Evolutionary conservation across 2,329 filamentous ascomycete species (phyloP).

Genomic region (Trichoderma asperellum): DNA sequence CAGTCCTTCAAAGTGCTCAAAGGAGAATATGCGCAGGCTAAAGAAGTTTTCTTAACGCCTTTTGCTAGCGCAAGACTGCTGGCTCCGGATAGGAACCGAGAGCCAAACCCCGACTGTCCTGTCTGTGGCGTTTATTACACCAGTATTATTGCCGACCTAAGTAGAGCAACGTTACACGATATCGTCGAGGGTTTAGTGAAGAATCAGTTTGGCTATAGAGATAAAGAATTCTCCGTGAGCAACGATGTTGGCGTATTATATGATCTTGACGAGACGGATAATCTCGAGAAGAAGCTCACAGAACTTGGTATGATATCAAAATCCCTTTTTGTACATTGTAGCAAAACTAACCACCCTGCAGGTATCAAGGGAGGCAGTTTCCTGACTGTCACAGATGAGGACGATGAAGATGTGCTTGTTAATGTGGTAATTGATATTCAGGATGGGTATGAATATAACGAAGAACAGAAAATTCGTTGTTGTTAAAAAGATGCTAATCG

Average conservation of each 20-base stretch:
- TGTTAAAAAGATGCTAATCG: slow-evolving; percentile 36
- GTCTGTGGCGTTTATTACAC: slow-evolving; percentile 78
- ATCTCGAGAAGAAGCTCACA: slow-evolving; percentile 75
- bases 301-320: slow-evolving; percentile 64
- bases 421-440: slow-evolving; percentile 77
- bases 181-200: slow-evolving; percentile 77
- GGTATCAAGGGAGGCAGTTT: slow-evolving; percentile 74
- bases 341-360: slow-evolving; percentile 38
- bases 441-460: slow-evolving; percentile 55
- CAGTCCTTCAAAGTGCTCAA: slow-evolving; percentile 90
- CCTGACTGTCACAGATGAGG: slow-evolving; percentile 82
- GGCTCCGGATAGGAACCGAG: slow-evolving; percentile 58
- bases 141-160: slow-evolving; percentile 68
- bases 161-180: slow-evolving; percentile 74
- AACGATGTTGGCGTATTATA: slow-evolving; percentile 80
- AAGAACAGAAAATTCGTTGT: background rate
- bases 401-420: slow-evolving; percentile 73
- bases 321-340: background rate
- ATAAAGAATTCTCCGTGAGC: slow-evolving; percentile 76
- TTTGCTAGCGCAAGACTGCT: slow-evolving; percentile 62
- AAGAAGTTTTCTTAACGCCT: slow-evolving; percentile 83
- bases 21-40: slow-evolving; percentile 70
- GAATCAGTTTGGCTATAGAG: slow-evolving; percentile 72
- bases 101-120: slow-evolving; percentile 80
- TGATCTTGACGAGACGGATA: slow-evolving; percentile 86